Base-by-base conservation (phyloP, 768 basidiomycete genomes). In the Lactarius trivialis region DNA sequence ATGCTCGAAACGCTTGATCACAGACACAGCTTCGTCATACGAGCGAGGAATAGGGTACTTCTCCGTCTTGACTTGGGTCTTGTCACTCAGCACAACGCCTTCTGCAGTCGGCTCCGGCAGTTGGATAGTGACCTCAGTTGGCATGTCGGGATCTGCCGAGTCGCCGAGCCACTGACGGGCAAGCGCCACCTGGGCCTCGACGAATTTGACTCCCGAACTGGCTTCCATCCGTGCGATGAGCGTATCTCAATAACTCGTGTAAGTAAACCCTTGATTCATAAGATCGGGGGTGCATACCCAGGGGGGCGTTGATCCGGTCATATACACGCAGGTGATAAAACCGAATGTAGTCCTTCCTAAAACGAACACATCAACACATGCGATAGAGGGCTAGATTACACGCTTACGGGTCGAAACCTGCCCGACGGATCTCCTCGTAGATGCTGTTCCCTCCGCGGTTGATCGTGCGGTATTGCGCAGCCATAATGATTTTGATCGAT, bases 271-370 rank as follows among this genome's bases (percentile, higher is more conserved):
- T 14, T 4, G 17, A 33, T 26, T 7, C 2, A 52, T 32, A 30
- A 37, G 0, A n/a, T 15, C 2, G 21, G 34, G 12, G 26, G 6
- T 6, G 71, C 81, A 69, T 63, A 85, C 86, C 74, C 65, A 76
- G 72, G 1, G 91, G 88, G 0, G 87, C 86, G 69, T 93, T 94
- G 70, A 95, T 91, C 28, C 94, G 80, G 70, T 98, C 95, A 71
- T 95, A 99, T 1, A 87, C 78, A 33, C 97, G 83, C 28, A 99
- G 79, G 74, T 98, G 93, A 76, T 91, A 98, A 80, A 97, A 93
- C 12, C 86, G 82, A 68, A 97, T 89, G 71, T 88, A 94, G 60
- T 94, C 86, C 75, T 77, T 69, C n/a, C 91, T 92, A 64, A 52
- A 21, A 36, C 52, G 26, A 3, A 24, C 11, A 26, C 2, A 11